Evolutionary conservation across 306 rosid genomes (phyloP), one percentile per base, ranked within the genome.

Genomic region (Myrica gale): DNA sequence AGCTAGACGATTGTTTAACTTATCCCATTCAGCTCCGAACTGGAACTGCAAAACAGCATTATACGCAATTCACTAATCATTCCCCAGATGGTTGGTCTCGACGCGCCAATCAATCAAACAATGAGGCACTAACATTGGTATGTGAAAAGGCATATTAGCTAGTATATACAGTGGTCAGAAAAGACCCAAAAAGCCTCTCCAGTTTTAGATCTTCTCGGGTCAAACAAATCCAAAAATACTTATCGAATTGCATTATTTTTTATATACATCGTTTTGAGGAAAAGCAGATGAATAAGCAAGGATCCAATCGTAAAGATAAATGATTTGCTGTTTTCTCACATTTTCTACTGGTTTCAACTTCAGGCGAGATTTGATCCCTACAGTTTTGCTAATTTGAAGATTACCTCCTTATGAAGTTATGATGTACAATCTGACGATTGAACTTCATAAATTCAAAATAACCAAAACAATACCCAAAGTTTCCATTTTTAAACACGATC

Each of bases 401-500:
- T 4, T 9, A n/a, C 21, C 9, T 58, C 66, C 41, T n/a, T n/a
- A n/a, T n/a, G n/a, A n/a, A n/a, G n/a, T 7, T 37, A 20, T 56
- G 21, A 9, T 56, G 9, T 19, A 8, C 0, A 54, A 54, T n/a
- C n/a, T 17, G 6, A 54, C 8, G 17, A 7, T 11, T 23, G 17
- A 69, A 69, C 65, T 21, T 69, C 37, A 69, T 26, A 23, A 41
- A 53, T 45, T 41, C 6, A 50, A 51, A 51, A 23, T 42, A 37
- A 32, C 5, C 52, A 47, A 10, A 47, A 68, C 26, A n/a, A 44
- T 44, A 5, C 51, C 4, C 6, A 67, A 9, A 43, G 11, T 44
- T 73, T 56, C 73, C 77, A 73, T 73, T 57, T 44, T 55, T 47
- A 58, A 47, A 70, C 41, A 68, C 21, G 56, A 69, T 45, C 17